A percentile compares a stretch with the other conserved stretches of the same genome.
Evolutionary conservation across 495 filamentous ascomycete species (phyloP).

Genomic region (Penicillium macrosclerotiorum): DNA sequence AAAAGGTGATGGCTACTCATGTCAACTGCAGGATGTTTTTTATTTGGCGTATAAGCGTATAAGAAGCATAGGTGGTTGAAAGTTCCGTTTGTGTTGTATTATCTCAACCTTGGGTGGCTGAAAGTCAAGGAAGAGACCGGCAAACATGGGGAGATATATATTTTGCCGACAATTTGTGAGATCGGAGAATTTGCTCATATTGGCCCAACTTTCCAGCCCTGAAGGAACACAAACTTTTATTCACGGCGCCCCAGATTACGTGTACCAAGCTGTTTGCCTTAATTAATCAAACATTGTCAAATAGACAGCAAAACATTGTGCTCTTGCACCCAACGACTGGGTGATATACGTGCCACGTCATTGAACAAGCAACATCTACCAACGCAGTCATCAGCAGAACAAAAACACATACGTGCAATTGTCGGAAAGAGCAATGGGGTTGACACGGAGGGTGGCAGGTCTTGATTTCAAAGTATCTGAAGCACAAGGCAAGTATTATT

Average conservation of each 20-base stretch:
- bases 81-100: too few relatives aligned
- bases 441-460: slow-evolving; percentile 10
- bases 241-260: slow-evolving; percentile 23
- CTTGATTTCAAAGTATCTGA: slow-evolving; percentile 29
- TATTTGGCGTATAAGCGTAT: background rate
- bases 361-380: slow-evolving; percentile 26
- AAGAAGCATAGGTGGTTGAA: too few relatives aligned
- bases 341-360: slow-evolving; percentile 46
- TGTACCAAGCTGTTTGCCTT: slow-evolving; percentile 29
- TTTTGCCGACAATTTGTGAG: background rate
- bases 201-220: background rate
- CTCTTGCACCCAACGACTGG: slow-evolving; percentile 19
- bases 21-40: too few relatives aligned
- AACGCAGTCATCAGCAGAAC: slow-evolving; percentile 22
- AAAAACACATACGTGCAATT: too few relatives aligned
- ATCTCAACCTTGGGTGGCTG: background rate
- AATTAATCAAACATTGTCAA: slow-evolving; percentile 18
- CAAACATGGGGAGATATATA: slow-evolving; percentile 13
- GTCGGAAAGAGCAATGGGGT: background rate
- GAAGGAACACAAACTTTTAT: too few relatives aligned
- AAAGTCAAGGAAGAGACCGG: background rate
- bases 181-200: slow-evolving; percentile 14
- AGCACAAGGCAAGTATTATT: slow-evolving; percentile 33
- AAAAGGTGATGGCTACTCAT: too few relatives aligned
- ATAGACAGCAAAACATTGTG: slow-evolving; percentile 23